These are phyloP conservation scores for Themeda triandra DNA, from an alignment of 176 grass and related monocot species.

Conservation along the genomic window DNA sequence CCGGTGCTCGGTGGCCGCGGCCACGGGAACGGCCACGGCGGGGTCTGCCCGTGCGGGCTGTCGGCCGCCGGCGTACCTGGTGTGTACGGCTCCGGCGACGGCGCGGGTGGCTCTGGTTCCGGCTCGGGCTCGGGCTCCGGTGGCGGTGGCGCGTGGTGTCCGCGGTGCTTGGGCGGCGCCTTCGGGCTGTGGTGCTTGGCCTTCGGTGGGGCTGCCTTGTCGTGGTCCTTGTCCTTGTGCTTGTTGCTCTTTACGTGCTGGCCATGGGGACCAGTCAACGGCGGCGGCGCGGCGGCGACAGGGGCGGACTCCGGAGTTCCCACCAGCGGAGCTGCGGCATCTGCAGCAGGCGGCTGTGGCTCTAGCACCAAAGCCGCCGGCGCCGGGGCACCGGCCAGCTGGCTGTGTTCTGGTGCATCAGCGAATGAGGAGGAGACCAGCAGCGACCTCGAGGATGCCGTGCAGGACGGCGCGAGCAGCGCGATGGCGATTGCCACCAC, in stretches of 20 bases:
- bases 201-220: neutral
- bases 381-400: neutral
- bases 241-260: conserved; percentile 5
- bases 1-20: neutral
- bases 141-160: conserved; percentile 12
- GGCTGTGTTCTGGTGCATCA: conserved; percentile 1
- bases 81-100: neutral
- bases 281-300: neutral
- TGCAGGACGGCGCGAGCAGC: neutral
- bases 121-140: conserved; percentile 18
- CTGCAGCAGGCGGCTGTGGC: neutral
- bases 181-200: neutral
- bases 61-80: conserved; percentile 2
- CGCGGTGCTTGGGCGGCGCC: conserved; percentile 37
- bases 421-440: neutral
- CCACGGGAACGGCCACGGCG: conserved; percentile 23
- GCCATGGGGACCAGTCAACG: neutral
- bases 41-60: neutral
- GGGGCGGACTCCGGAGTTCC: neutral
- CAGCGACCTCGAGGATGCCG: conserved; percentile 3
- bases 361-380: neutral
- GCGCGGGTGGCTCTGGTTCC: neutral
- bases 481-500: neutral
- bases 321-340: neutral
- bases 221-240: conserved; percentile 8